A percentile compares a stretch with the other conserved stretches of the same genome.
phyloP scores from a whole-genome alignment of 169 alveolate species.

The Plasmodium yoelii region DNA sequence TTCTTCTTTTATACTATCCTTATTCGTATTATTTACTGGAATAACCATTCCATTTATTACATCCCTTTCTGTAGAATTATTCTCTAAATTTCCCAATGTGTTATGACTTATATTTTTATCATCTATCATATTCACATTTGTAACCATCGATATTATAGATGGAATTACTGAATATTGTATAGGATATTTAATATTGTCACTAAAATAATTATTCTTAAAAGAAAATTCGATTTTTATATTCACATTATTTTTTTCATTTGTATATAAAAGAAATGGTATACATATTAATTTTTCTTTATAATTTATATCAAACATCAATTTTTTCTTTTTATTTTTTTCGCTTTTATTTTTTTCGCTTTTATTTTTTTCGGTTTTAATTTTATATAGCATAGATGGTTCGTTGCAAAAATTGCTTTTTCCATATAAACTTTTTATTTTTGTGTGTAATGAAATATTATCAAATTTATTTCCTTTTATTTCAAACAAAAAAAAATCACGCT shows the following conservation, averaged over 20 bases:
- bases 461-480: slow-evolving; percentile 6
- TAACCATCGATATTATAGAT: slow-evolving; percentile 46
- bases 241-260: slow-evolving; percentile 21
- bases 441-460: neutral
- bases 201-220: slow-evolving; percentile 16
- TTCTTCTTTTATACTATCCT: neutral
- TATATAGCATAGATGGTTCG: slow-evolving; percentile 37
- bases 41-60: neutral
- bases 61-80: neutral
- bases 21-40: neutral
- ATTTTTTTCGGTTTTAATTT: slow-evolving; percentile 13
- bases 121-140: neutral
- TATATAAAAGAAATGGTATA: slow-evolving; percentile 42
- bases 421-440: neutral
- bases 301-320: slow-evolving; percentile 28
- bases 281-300: slow-evolving; percentile 32
- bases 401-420: slow-evolving; percentile 66
- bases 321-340: slow-evolving; percentile 1
- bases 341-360: slow-evolving; percentile 4
- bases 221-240: slow-evolving; percentile 42
- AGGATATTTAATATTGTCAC: slow-evolving; percentile 17
- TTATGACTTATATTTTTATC: neutral
- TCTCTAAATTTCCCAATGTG: neutral
- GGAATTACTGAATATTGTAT: slow-evolving; percentile 22
- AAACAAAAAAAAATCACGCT: slow-evolving; percentile 37